A percentile compares a stretch with the other conserved stretches of the same genome.
phyloP scores from a whole-genome alignment of 441 rosid genomes.

The Bruguiera hainesii region DNA sequence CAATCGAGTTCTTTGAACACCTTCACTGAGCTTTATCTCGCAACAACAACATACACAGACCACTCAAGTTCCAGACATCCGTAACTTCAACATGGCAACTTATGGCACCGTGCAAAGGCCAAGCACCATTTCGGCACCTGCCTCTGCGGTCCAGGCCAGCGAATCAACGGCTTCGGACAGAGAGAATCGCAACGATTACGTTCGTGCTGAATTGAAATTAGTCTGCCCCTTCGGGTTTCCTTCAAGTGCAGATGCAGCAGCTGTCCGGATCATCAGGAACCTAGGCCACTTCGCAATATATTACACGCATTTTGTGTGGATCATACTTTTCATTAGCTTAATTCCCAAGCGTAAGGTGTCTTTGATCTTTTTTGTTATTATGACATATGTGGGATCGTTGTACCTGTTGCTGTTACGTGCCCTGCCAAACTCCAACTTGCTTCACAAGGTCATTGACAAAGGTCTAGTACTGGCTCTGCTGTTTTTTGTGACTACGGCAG shows the following conservation, averaged over 20 bases:
- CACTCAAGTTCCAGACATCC: background rate
- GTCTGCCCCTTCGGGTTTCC: constrained; percentile 21
- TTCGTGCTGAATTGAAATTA: constrained; percentile 7
- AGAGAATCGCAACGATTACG: background rate
- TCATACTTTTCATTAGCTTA: constrained; percentile 18
- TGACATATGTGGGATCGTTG: constrained; percentile 23
- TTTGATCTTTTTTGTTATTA: constrained; percentile 18
- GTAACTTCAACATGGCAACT: background rate
- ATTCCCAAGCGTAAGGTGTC: constrained; percentile 22
- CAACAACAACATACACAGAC: no score
- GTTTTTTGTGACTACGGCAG: background rate
- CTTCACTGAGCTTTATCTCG: no score
- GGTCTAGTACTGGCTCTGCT: constrained; percentile 9
- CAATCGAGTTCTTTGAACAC: no score
- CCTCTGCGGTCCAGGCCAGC: background rate
- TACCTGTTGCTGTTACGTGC: constrained; percentile 13
- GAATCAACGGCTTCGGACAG: background rate
- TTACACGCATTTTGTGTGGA: constrained; percentile 25
- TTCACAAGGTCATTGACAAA: constrained; percentile 7
- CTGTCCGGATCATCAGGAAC: constrained; percentile 13
- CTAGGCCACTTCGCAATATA: constrained; percentile 14
- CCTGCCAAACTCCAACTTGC: background rate
- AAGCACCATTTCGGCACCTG: background rate
- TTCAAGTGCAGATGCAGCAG: constrained; percentile 23
- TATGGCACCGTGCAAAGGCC: constrained; percentile 11